Base-by-base conservation (phyloP, 805 yeast genomes). In the Saccharomycopsis capsularis region DNA sequence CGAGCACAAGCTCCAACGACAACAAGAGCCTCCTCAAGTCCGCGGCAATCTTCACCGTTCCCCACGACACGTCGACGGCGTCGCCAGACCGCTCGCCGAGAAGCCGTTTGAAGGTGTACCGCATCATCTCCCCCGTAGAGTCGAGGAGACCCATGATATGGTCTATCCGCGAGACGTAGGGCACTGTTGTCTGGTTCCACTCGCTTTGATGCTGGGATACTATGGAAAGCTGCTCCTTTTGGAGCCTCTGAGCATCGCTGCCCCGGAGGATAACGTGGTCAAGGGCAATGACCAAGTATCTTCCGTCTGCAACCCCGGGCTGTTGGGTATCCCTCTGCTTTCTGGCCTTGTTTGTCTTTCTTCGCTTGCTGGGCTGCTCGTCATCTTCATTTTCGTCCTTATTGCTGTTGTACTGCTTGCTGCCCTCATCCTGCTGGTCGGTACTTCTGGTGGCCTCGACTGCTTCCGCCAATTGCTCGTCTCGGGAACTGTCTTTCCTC, bases 41-140 rank as follows among this genome's bases (percentile, higher is more conserved):
- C n/a, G 15, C 7, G 38, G 38, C 15, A 11, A 34, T 34, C n/a
- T 34, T 9, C 13, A n/a, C 38, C 19, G 38, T 6, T 34, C 13
- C n/a, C n/a, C 18, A 9, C n/a, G 38, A 34, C 6, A n/a, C 13
- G 7, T 7, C 13, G 13, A 7, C 32, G 32, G 32, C 7, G 13
- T 27, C 13, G 7, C 7, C 18, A 34, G 19, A 9, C 19, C 7
- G 7, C 19, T 16, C 18, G 13, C 7, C 15, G 19, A 18, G 7
- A 5, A 34, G n/a, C 6, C n/a, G 15, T 6, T 11, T n/a, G 6
- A 69, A 66, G 11, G 69, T 62, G 46, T 62, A 65, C 27, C 71
- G 51, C 73, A 69, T 69, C 13, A 69, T 59, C 46, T 69, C 74
- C 1, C 74, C 74, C 0, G 73, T 67, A 42, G 67, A 50, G 50